Evolutionary conservation across 2,329 filamentous ascomycete genomes (phyloP).

Genomic region (Sphaerulina musiva): DNA sequence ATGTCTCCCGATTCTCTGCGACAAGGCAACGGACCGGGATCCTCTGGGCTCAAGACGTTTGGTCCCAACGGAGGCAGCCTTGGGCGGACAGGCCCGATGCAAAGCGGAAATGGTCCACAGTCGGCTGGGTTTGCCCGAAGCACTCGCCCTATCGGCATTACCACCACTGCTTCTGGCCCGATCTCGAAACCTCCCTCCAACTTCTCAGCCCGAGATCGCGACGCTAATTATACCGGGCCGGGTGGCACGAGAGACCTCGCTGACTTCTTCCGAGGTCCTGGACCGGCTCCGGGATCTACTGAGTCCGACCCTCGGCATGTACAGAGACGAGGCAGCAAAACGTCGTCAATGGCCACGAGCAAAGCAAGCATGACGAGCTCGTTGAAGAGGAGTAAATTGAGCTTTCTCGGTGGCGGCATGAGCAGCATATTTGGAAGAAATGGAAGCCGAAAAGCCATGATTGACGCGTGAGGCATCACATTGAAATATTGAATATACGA

Average conservation of each 20-base stretch:
- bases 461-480: slow-evolving; percentile 1
- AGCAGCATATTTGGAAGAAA: slow-evolving; percentile 5
- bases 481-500: background rate
- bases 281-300: slow-evolving; percentile 4
- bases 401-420: slow-evolving; percentile 7
- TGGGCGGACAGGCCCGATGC: slow-evolving; percentile 13
- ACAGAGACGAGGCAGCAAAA: background rate
- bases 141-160: slow-evolving; percentile 10
- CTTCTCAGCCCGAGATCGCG: slow-evolving; percentile 12
- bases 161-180: slow-evolving; percentile 14
- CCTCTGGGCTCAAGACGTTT: slow-evolving; percentile 11
- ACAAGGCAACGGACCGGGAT: slow-evolving; percentile 2
- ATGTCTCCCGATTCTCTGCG: background rate
- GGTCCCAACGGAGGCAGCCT: slow-evolving; percentile 18
- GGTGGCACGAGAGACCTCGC: slow-evolving; percentile 18
- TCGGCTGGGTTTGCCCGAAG: background rate
- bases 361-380: slow-evolving; percentile 8
- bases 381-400: slow-evolving; percentile 3
- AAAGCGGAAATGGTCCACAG: slow-evolving; percentile 11
- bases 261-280: slow-evolving; percentile 17
- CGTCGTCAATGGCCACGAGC: slow-evolving; percentile 3
- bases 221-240: slow-evolving; percentile 4
- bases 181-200: slow-evolving; percentile 13
- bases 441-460: slow-evolving; percentile 2
- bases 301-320: background rate